Percentiles rank a stretch among this genome's conserved stretches.
These are phyloP conservation scores for Hypoxylon rubiginosum DNA, from an alignment of 2,329 filamentous ascomycete genomes.

Conservation along the genomic window DNA sequence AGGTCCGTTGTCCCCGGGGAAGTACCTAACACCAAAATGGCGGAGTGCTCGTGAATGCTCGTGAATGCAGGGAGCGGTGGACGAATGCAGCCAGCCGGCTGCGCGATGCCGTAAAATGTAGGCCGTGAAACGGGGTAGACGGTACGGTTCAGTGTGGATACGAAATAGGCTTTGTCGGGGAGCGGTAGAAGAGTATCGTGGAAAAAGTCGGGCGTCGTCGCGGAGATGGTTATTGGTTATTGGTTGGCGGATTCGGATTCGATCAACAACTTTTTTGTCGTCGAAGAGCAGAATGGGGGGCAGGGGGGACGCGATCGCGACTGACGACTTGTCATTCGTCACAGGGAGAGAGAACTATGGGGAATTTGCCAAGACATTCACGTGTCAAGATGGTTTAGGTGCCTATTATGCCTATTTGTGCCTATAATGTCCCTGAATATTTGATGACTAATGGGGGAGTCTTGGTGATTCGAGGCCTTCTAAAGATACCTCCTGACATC, in stretches of 20 bases:
- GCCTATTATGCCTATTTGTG: neutral
- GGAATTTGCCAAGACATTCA: constrained; percentile 35
- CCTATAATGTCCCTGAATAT: neutral
- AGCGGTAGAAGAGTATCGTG: constrained; percentile 16
- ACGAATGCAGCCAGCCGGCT: constrained; percentile 32
- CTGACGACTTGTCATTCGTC: constrained; percentile 32
- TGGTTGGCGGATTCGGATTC: constrained; percentile 37
- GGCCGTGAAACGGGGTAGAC: neutral
- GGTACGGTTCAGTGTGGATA: constrained; percentile 17
- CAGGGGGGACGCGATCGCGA: constrained; percentile 42
- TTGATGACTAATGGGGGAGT: neutral
- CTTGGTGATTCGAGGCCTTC: neutral
- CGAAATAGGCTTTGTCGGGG: constrained; percentile 16
- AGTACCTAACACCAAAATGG: constrained; percentile 22
- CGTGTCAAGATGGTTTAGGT: constrained; percentile 32
- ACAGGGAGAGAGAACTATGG: constrained; percentile 24
- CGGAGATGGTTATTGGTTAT: constrained; percentile 35
- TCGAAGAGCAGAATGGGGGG: constrained; percentile 26
- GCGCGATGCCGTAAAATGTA: constrained; percentile 25
- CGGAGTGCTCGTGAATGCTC: constrained; percentile 20
- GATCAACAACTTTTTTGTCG: constrained; percentile 39
- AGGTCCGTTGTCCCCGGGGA: constrained; percentile 19
- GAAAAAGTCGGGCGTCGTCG: constrained; percentile 36
- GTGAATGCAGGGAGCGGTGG: constrained; percentile 19
- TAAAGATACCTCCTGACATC: neutral